Conservation (phyloP, 306 rosid genomes). For the Begonia loranthoides region DNA sequence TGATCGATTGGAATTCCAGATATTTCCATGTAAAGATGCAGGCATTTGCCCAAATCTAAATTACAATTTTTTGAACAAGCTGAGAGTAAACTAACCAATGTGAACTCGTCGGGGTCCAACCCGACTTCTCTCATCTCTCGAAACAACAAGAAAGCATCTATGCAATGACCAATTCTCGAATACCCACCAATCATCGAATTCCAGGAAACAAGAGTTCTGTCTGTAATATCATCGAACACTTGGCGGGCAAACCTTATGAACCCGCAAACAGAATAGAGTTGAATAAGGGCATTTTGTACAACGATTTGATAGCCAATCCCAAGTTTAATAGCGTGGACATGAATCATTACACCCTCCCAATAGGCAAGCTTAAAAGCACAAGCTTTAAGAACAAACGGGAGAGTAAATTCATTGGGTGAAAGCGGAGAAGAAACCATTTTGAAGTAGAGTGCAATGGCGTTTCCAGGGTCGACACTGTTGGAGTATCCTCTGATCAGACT, state of each 20-base stretch:
- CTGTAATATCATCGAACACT: constrained; percentile 46
- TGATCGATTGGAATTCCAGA: constrained; percentile 38
- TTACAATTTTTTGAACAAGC: constrained; percentile 37
- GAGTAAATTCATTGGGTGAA: constrained; percentile 49
- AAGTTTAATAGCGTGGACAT: constrained; percentile 39
- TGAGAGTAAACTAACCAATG: constrained; percentile 57
- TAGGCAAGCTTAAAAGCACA: constrained; percentile 23
- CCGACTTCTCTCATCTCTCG: constrained; percentile 29
- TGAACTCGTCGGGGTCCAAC: constrained; percentile 40
- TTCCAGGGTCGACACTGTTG: constrained; percentile 21
- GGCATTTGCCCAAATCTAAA: constrained; percentile 36
- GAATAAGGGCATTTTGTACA: constrained; percentile 44
- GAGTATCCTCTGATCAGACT: constrained; percentile 57
- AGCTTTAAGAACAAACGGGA: constrained; percentile 58
- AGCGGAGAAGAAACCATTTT: constrained; percentile 35
- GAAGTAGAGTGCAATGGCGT: constrained; percentile 27
- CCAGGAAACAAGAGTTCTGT: constrained; percentile 55
- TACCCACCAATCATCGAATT: constrained; percentile 60
- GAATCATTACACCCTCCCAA: constrained; percentile 40
- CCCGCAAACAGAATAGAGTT: constrained; percentile 31
- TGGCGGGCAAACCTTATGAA: constrained; percentile 24
- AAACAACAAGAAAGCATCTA: constrained; percentile 33
- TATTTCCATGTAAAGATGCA: constrained; percentile 35
- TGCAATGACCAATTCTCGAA: constrained; percentile 23
- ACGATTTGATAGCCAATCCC: constrained; percentile 37